Conservation (phyloP, 768 basidiomycete species). For the Tulasnella sp. region DNA sequence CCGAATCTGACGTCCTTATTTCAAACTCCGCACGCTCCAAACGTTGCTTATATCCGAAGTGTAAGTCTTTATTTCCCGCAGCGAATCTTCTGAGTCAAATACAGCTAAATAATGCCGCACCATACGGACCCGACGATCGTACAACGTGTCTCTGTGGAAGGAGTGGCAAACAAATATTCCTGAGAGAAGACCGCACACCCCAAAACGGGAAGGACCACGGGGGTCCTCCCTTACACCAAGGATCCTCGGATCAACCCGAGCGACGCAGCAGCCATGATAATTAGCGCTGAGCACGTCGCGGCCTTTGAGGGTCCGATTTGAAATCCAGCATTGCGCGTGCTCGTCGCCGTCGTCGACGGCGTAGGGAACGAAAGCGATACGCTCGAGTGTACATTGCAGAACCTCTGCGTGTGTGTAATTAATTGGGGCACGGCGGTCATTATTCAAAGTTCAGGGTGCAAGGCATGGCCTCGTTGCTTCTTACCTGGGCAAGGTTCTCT, state of each 20-base stretch:
- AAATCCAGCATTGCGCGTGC: neutral
- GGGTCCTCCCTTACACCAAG: neutral
- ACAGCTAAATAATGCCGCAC: neutral
- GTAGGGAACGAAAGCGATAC: conserved; percentile 20
- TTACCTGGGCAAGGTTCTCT: conserved; percentile 22
- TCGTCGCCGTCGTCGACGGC: conserved; percentile 13
- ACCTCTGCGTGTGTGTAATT: neutral
- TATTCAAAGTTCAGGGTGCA: conserved; percentile 20
- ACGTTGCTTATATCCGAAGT: neutral
- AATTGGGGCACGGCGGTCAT: conserved; percentile 1
- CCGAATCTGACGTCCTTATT: conserved; percentile 14
- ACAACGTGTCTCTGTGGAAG: conserved; percentile 15
- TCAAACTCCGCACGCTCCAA: neutral
- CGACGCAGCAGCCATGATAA: neutral
- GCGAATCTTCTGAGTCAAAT: neutral
- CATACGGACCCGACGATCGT: neutral
- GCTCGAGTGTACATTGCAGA: conserved; percentile 17
- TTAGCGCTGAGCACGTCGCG: neutral
- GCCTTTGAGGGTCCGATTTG: neutral
- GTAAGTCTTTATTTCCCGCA: too few relatives aligned
- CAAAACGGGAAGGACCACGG: neutral
- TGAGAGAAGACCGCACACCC: neutral
- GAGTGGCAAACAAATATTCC: neutral
- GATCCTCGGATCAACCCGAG: conserved; percentile 17
- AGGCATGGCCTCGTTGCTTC: neutral